phyloP scores from a whole-genome alignment of 208 protist species.

The Porcisia hertigi region DNA sequence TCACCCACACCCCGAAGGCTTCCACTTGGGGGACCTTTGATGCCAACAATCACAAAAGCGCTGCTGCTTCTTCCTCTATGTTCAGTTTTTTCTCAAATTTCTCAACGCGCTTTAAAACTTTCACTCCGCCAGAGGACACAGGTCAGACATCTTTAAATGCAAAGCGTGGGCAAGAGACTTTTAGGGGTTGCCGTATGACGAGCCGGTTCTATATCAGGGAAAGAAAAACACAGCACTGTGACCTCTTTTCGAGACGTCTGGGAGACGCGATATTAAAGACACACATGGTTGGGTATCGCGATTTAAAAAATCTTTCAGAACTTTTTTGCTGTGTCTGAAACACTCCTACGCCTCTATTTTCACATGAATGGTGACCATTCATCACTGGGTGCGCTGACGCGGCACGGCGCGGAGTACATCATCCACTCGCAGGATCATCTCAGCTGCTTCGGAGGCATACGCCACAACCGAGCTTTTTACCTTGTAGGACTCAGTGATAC shows the following conservation, averaged over 20 bases:
- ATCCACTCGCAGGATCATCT: conserved; percentile 99
- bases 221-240: not conserved
- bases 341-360: not conserved
- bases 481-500: conserved; percentile 98
- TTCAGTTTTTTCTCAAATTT: not conserved
- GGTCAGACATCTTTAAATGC: too few species aligned
- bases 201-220: not conserved
- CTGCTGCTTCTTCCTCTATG: not conserved
- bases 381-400: conserved; percentile 78
- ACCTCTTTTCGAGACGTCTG: not conserved
- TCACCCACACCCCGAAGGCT: too few species aligned
- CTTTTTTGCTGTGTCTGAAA: too few species aligned
- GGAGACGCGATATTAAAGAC: not conserved
- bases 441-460: conserved; percentile 98
- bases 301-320: not conserved
- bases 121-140: not conserved
- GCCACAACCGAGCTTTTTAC: conserved; percentile 98
- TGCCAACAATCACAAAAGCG: not conserved
- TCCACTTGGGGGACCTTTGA: not conserved
- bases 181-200: not conserved
- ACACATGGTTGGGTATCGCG: not conserved
- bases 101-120: not conserved
- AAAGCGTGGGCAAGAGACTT: not conserved
- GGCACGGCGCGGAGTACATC: conserved; percentile 97
- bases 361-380: not conserved